A percentile compares a stretch with the other conserved stretches of the same genome.
phyloP scores from a whole-genome alignment of 371 early-diverging fungal species.

The Mortierella polycephala region DNA sequence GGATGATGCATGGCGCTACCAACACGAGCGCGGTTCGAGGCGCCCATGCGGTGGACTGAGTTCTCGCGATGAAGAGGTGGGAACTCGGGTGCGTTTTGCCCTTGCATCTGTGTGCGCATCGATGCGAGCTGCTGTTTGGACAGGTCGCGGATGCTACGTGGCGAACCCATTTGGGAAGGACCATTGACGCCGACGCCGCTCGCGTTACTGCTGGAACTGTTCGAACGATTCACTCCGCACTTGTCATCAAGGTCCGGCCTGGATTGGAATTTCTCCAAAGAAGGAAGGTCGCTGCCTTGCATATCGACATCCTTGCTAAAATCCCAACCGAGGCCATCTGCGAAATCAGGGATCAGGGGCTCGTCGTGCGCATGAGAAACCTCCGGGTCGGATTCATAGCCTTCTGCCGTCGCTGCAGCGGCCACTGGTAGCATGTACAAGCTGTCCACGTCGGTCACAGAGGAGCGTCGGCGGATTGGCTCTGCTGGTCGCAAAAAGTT shows the following conservation, averaged over 20 bases:
- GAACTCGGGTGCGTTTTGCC: slow-evolving; percentile 9
- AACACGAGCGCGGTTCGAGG: slow-evolving; percentile 5
- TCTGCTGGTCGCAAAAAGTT: slow-evolving; percentile 20
- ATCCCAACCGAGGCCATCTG: slow-evolving; percentile 50
- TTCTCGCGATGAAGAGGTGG: slow-evolving; percentile 8
- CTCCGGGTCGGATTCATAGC: slow-evolving; percentile 54
- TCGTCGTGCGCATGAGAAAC: slow-evolving; percentile 23
- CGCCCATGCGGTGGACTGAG: slow-evolving; percentile 2
- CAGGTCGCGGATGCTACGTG: slow-evolving; percentile 30
- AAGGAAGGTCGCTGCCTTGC: slow-evolving; percentile 5
- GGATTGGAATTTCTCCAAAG: slow-evolving; percentile 23
- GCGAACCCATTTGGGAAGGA: slow-evolving; percentile 16
- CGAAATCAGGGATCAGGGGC: slow-evolving; percentile 33
- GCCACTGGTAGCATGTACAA: slow-evolving; percentile 23
- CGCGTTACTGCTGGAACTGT: slow-evolving; percentile 43
- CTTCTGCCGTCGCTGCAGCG: slow-evolving; percentile 12
- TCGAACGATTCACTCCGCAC: slow-evolving; percentile 36
- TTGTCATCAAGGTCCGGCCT: slow-evolving; percentile 1
- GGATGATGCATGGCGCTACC: slow-evolving; percentile 1
- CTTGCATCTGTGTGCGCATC: slow-evolving; percentile 27
- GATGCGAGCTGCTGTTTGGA: slow-evolving; percentile 27
- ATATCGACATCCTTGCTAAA: slow-evolving; percentile 18
- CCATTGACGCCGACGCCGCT: slow-evolving; percentile 29
- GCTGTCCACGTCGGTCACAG: slow-evolving; percentile 42
- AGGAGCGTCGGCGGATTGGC: slow-evolving; percentile 28